A percentile compares a stretch with the other conserved stretches of the same genome.
Conservation (phyloP, 768 basidiomycete species). For the Lentinula detonsa region DNA sequence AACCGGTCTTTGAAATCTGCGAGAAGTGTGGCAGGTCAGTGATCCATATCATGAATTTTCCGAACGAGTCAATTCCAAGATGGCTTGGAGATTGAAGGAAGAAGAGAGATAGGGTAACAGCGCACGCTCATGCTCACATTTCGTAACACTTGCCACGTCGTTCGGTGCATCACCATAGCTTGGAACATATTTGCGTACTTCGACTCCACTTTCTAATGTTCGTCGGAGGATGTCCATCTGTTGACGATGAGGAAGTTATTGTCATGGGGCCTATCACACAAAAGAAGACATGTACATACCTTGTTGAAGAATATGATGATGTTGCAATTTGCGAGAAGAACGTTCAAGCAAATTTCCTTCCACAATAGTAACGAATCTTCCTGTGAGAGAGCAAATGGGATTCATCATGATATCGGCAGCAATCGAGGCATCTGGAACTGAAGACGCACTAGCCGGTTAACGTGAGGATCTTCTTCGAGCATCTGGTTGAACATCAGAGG, state of each 20-base stretch:
- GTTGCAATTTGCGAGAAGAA: conserved; percentile 51
- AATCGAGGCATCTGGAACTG: neutral
- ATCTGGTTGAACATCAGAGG: conserved; percentile 70
- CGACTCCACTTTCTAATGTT: conserved; percentile 50
- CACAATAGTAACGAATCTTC: conserved; percentile 73
- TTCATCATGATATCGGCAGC: neutral
- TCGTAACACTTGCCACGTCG: conserved; percentile 51
- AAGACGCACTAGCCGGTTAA: conserved; percentile 57
- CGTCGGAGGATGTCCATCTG: conserved; percentile 53
- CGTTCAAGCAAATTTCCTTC: conserved; percentile 63
- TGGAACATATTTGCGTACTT: conserved; percentile 54
- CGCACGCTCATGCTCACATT: conserved; percentile 40
- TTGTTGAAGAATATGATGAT: conserved; percentile 80
- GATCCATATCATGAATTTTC: too few relatives aligned
- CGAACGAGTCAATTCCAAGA: too few relatives aligned
- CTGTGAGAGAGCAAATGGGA: conserved; percentile 20
- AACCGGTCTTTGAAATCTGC: conserved; percentile 71
- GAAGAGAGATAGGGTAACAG: neutral
- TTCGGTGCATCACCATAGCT: conserved; percentile 56
- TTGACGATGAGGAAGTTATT: conserved; percentile 13
- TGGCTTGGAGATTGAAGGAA: too few relatives aligned
- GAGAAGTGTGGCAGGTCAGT: neutral
- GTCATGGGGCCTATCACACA: neutral
- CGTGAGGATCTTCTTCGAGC: conserved; percentile 59
- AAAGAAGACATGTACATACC: conserved; percentile 21